phyloP scores from a whole-genome alignment of 2,329 filamentous ascomycete genomes.

The Hyphodiscus sp. region DNA sequence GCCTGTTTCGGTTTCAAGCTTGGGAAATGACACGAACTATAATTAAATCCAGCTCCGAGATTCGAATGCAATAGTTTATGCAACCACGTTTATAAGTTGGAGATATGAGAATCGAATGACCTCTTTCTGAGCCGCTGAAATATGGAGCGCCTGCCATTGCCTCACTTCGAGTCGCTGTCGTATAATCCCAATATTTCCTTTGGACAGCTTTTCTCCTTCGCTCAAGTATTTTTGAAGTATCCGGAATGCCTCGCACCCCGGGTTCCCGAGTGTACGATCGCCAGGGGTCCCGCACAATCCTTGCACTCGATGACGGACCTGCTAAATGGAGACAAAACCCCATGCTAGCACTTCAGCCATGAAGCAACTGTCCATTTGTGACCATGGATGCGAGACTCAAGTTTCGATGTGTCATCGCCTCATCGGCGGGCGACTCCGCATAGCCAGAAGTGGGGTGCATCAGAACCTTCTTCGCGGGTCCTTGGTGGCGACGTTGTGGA shows the following conservation, averaged over 20 bases:
- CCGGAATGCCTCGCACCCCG: no score
- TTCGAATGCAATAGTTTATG: background rate
- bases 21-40: no score
- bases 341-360: background rate
- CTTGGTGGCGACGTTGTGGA: background rate
- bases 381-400: background rate
- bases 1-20: no score
- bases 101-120: no score
- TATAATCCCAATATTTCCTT: no score
- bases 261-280: no score
- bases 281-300: background rate
- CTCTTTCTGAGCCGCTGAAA: no score
- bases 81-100: no score
- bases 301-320: background rate
- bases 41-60: background rate
- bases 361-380: background rate
- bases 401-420: background rate
- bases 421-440: background rate
- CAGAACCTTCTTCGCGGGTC: background rate
- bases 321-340: background rate
- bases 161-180: no score
- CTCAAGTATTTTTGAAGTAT: no score
- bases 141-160: no score
- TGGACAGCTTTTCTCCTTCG: no score
- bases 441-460: background rate